Base-by-base conservation (phyloP, 805 yeast genomes). In the Suhomyces pyralidae region DNA sequence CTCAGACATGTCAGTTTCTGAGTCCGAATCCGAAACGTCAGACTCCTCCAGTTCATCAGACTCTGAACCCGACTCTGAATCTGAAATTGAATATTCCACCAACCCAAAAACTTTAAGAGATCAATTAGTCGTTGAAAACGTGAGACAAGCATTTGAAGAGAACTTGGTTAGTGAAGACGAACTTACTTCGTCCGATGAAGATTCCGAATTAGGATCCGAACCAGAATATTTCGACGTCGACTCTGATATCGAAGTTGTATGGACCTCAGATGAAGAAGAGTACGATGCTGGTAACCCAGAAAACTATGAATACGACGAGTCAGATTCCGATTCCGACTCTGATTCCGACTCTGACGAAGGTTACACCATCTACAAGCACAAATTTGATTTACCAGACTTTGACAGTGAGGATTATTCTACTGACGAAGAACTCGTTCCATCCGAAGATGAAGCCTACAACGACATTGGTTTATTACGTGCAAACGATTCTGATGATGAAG, bases 281-380 rank as follows among this genome's bases (percentile, higher is more conserved):
- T 54, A 46, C 43, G 67, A 63, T 50, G 65, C 61, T 22, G 60
- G 63, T 26, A 60, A 63, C 51, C 61, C 62, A 40, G 56, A 54
- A 22, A 49, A 58, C 51, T 59, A 65, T 57, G 69, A 65, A 25
- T 56, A 54, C 58, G 49, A 53, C 42, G 65, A 59, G 40, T 52
- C 59, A 47, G 66, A 61, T 22, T 52, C 56, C 20, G 67, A 62
- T 38, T 56, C 59, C 22, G 60, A 57, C 26, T 64, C 70, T 30
- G 66, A 62, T 25, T 63, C 67, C 20, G 67, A 74, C 15, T 61
- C 60, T 38, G 74, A 66, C 42, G 78, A 74, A 60, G 79, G 78
- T 26, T 54, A 72, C 53, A 74, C 78, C 30, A 74, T 74, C 51
- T 74, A 74, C 66, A 69, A 66, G 55, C 76, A 73, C 58, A 66